phyloP scores from a whole-genome alignment of 768 basidiomycete species.

The Auricularia auricula-judae region DNA sequence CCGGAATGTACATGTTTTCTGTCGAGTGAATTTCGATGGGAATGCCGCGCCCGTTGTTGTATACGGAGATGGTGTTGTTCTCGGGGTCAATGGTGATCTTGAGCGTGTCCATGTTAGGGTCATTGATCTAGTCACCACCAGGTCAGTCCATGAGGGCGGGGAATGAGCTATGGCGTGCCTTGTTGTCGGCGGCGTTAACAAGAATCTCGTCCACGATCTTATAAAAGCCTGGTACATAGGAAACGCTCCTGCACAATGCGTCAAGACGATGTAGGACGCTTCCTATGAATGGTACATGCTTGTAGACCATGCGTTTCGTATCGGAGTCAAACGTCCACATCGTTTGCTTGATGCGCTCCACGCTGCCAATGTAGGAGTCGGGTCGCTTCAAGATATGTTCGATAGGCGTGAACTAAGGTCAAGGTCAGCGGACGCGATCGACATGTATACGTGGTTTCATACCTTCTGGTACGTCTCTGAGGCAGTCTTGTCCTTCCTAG shows the following conservation, averaged over 20 bases:
- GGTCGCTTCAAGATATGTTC: conserved; percentile 91
- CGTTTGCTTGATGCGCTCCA: conserved; percentile 71
- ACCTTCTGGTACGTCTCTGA: conserved; percentile 90
- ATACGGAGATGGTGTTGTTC: conserved; percentile 77
- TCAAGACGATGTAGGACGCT: not conserved
- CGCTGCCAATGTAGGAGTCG: conserved; percentile 93
- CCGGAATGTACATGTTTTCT: conserved; percentile 92
- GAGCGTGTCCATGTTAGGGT: conserved; percentile 79
- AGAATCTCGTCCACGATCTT: conserved; percentile 99
- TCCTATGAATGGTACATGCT: conserved; percentile 38
- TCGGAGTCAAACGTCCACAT: conserved; percentile 94
- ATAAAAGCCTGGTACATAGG: conserved; percentile 95
- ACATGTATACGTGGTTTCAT: conserved; percentile 9
- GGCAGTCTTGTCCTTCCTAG: conserved; percentile 71
- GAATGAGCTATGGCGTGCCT: conserved; percentile 47
- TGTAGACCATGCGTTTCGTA: conserved; percentile 69
- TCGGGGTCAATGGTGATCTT: conserved; percentile 83
- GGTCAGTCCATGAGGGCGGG: not conserved
- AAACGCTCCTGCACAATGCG: conserved; percentile 26
- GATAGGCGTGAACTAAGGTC: conserved; percentile 74
- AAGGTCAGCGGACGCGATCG: conserved; percentile 4
- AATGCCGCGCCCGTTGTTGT: conserved; percentile 93
- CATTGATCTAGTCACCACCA: conserved; percentile 60
- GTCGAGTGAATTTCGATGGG: conserved; percentile 91
- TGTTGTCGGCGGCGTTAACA: conserved; percentile 98